These are phyloP conservation scores for Fusarium nanum DNA, from an alignment of 2,329 filamentous ascomycete species.

Conservation along the genomic window DNA sequence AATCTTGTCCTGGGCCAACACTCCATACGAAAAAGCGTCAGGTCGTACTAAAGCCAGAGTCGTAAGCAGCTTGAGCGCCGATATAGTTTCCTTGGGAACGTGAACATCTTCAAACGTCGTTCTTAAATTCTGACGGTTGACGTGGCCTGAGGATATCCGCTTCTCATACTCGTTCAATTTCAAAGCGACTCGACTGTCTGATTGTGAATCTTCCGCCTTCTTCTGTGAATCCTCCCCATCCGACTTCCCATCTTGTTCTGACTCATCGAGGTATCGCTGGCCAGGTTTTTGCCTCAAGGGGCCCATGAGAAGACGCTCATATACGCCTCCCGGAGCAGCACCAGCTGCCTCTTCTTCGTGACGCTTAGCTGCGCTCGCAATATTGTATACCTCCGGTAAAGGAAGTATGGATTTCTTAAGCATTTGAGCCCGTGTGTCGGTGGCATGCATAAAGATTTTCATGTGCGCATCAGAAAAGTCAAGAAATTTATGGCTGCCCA, in stretches of 20 bases:
- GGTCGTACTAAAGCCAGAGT: conserved; percentile 87
- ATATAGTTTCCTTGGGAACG: conserved; percentile 82
- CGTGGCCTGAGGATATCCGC: conserved; percentile 81
- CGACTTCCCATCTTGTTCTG: conserved; percentile 40
- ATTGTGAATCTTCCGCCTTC: conserved; percentile 47
- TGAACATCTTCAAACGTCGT: conserved; percentile 92
- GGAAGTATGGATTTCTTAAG: conserved; percentile 53
- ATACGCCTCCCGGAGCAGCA: conserved; percentile 43
- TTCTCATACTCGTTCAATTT: conserved; percentile 83
- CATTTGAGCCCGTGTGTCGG: conserved; percentile 45
- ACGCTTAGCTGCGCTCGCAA: conserved; percentile 51
- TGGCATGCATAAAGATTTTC: conserved; percentile 45
- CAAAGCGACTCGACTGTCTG: conserved; percentile 41
- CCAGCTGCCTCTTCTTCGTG: conserved; percentile 39
- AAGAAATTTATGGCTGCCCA: conserved; percentile 47
- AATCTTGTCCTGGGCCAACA: conserved; percentile 90
- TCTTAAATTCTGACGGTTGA: conserved; percentile 82
- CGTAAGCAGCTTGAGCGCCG: conserved; percentile 88
- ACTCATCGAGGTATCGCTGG: conserved; percentile 49
- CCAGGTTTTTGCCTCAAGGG: conserved; percentile 49
- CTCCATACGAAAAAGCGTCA: conserved; percentile 95
- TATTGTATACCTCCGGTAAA: conserved; percentile 54
- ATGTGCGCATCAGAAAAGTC: conserved; percentile 43
- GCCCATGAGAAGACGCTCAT: conserved; percentile 50
- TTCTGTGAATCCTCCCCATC: conserved; percentile 46